Base-by-base conservation (phyloP, 768 basidiomycete genomes). In the Obba rivulosa region DNA sequence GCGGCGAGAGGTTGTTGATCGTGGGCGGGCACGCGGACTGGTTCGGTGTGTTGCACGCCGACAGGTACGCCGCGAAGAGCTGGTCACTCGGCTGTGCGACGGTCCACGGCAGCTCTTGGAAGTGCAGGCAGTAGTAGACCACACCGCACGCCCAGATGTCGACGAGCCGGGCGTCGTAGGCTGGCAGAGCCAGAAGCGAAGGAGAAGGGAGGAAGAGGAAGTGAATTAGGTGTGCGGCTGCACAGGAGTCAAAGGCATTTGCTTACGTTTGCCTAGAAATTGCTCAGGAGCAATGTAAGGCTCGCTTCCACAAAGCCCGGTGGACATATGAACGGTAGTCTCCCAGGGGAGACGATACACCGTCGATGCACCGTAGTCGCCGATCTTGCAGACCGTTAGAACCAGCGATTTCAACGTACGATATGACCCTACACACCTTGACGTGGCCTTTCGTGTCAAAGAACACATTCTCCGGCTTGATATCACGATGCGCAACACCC, bases 231-330 rank as follows among this genome's bases (percentile, higher is more conserved):
- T 63, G 66, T 70, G 66, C 63, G 66, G 53, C 56, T 55, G 53
- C 52, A 55, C 58, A 44, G 61, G 60, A 58, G 49, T 63, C 61
- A 57, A 59, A 51, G 51, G 51, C 56, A 55, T 51, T 41, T 58
- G 76, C 92, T 81, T 76, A 95, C 95, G 92, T 83, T 96, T 94
- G 62, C 86, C 83, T 57, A 92, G 71, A 61, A 97, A 99, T 69
- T 96, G 91, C 66, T 99, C 95, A 23, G 96, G 96, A 8, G 95
- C 95, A 61, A 99, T 99, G 69, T 99, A 99, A 1, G 95, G 95
- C 64, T 99, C 95, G 60, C 90, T 93, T 21, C 95, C 95, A 59
- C 95, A 99, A 24, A 99, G 78, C 3, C 95, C 95, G 22, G 93
- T 96, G 13, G 90, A 93, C 81, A 97, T 85, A 66, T 99, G 95